Conservation (phyloP, 345 rosid species). For the Noccaea caerulescens region DNA sequence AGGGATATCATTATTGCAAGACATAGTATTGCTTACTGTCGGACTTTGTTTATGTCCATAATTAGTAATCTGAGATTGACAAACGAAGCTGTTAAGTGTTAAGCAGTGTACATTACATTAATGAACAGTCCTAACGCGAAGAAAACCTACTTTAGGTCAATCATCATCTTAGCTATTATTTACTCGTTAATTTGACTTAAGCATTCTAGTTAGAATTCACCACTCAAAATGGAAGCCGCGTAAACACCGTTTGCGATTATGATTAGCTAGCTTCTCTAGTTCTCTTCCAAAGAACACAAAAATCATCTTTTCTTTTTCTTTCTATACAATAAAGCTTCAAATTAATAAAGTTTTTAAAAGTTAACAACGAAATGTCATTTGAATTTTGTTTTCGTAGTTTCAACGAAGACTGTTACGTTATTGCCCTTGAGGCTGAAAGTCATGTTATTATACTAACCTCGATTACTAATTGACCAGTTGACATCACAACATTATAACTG, state of each 20-base stretch:
- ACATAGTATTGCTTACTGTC: slow-evolving; percentile 24
- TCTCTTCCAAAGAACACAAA: not conserved
- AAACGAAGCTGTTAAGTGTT: slow-evolving; percentile 33
- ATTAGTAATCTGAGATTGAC: slow-evolving; percentile 31
- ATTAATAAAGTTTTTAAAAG: too few relatives aligned
- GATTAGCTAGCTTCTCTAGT: too few relatives aligned
- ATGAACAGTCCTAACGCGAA: slow-evolving; percentile 29
- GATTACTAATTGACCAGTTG: too few relatives aligned
- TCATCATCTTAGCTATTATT: slow-evolving; percentile 23
- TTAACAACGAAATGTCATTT: not conserved
- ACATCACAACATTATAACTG: too few relatives aligned
- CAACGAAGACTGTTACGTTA: not conserved
- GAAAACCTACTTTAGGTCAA: slow-evolving; percentile 29
- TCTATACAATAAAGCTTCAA: too few relatives aligned
- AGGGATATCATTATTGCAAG: slow-evolving; percentile 23
- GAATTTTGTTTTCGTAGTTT: not conserved
- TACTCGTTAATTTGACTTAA: slow-evolving; percentile 9
- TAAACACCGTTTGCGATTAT: not conserved
- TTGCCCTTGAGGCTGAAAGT: not conserved
- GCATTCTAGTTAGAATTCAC: not conserved
- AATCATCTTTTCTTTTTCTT: not conserved
- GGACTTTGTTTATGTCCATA: slow-evolving; percentile 21
- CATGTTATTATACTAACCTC: not conserved
- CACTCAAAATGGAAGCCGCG: slow-evolving; percentile 27
- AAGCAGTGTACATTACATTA: slow-evolving; percentile 30